Evolutionary conservation across 1,139 yeast genomes (phyloP).

Genomic region (Pichia sp.): DNA sequence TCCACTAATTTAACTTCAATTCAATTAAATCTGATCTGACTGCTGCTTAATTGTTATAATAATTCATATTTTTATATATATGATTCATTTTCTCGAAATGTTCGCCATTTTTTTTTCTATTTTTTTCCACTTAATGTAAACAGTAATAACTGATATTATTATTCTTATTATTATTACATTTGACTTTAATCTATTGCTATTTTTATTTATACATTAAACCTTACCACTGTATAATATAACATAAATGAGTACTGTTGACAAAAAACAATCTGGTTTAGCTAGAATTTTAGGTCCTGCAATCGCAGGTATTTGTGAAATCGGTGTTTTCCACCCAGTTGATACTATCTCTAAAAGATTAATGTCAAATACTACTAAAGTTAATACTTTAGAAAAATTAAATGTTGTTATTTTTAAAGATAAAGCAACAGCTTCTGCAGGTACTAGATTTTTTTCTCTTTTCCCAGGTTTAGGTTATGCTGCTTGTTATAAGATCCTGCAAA

Average conservation of each 20-base stretch:
- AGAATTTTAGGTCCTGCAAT: slow-evolving; percentile 94
- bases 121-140: too few relatives aligned
- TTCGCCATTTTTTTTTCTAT: too few relatives aligned
- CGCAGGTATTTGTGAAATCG: slow-evolving; percentile 95
- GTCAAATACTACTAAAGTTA: slow-evolving; percentile 81
- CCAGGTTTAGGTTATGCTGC: slow-evolving; percentile 99
- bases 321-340: slow-evolving; percentile 97
- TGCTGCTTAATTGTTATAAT: too few relatives aligned
- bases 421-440: slow-evolving; percentile 63
- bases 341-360: slow-evolving; percentile 95
- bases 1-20: too few relatives aligned
- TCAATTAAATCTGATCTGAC: too few relatives aligned
- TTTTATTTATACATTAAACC: too few relatives aligned
- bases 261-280: slow-evolving; percentile 84
- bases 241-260: slow-evolving; percentile 39
- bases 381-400: slow-evolving; percentile 63
- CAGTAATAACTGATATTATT: too few relatives aligned
- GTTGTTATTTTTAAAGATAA: slow-evolving; percentile 79
- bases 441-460: slow-evolving; percentile 76
- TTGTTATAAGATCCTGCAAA: slow-evolving; percentile 89
- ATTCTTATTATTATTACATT: too few relatives aligned
- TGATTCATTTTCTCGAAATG: too few relatives aligned
- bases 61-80: too few relatives aligned
- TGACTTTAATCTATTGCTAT: too few relatives aligned
- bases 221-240: too few relatives aligned